Percentiles rank a stretch among this genome's conserved stretches.
Conservation (phyloP, 2,329 filamentous ascomycete genomes). For the Exophiala xenobiotica region DNA sequence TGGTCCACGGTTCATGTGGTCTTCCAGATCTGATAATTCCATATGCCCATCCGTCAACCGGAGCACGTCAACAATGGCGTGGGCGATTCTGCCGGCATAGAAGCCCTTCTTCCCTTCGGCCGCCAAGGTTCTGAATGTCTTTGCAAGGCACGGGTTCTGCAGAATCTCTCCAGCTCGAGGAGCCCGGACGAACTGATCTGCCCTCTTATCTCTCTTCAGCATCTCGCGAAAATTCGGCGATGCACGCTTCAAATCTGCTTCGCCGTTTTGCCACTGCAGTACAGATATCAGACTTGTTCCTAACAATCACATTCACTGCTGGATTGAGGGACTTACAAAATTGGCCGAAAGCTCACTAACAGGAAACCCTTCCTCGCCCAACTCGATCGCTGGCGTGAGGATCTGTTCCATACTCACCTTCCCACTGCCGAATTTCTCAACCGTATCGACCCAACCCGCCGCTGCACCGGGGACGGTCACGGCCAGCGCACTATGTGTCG, state of each 20-base stretch:
- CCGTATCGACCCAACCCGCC: constrained; percentile 87
- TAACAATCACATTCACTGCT: too few relatives aligned
- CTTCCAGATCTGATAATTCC: constrained; percentile 73
- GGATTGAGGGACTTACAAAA: constrained; percentile 55
- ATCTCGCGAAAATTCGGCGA: constrained; percentile 87
- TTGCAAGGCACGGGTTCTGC: constrained; percentile 76
- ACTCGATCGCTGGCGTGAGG: constrained; percentile 74
- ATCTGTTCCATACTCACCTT: constrained; percentile 75
- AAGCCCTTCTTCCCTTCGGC: constrained; percentile 85
- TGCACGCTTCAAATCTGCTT: constrained; percentile 63
- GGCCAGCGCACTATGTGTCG: constrained; percentile 68
- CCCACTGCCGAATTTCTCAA: constrained; percentile 86
- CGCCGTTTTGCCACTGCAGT: constrained; percentile 72
- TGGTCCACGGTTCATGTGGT: constrained; percentile 70
- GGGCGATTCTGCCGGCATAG: constrained; percentile 80
- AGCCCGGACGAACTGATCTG: constrained; percentile 68
- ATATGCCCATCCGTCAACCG: constrained; percentile 74
- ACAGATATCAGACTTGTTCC: constrained; percentile 11
- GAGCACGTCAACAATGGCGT: constrained; percentile 76
- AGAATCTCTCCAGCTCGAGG: constrained; percentile 83
- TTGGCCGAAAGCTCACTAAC: constrained; percentile 75
- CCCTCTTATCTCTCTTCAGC: constrained; percentile 72
- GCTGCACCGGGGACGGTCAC: constrained; percentile 88
- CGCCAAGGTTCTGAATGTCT: constrained; percentile 77
- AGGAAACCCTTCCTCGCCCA: constrained; percentile 86